phyloP scores from a whole-genome alignment of 2,329 filamentous ascomycete species.

The Aureobasidium lini region DNA sequence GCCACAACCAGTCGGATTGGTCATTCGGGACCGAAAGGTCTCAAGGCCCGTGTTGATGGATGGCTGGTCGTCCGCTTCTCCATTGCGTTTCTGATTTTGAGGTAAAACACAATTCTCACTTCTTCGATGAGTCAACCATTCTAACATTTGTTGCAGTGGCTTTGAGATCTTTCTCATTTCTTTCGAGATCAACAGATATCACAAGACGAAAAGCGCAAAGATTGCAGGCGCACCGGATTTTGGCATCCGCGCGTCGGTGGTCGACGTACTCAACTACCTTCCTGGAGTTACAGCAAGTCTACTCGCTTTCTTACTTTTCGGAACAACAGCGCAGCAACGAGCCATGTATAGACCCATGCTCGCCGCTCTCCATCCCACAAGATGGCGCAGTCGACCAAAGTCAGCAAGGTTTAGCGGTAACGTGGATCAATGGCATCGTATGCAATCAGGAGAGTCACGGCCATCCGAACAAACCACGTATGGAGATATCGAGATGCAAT shows the following conservation, averaged over 20 bases:
- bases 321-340: constrained; percentile 17
- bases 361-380: neutral
- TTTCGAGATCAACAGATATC: constrained; percentile 11
- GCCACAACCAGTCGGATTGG: neutral
- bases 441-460: neutral
- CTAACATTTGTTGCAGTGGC: neutral
- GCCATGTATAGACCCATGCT: constrained; percentile 13
- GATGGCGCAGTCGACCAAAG: neutral
- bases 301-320: constrained; percentile 18
- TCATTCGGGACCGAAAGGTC: neutral
- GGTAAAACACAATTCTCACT: neutral
- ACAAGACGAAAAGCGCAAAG: constrained; percentile 9
- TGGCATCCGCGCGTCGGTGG: constrained; percentile 8
- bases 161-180: constrained; percentile 17
- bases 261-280: constrained; percentile 16
- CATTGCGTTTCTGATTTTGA: constrained; percentile 16
- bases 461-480: neutral
- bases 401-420: neutral
- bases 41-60: constrained; percentile 12
- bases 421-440: neutral
- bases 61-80: constrained; percentile 19
- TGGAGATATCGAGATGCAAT: constrained; percentile 8
- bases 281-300: constrained; percentile 15
- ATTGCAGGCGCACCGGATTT: constrained; percentile 15
- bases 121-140: too few species aligned